Evolutionary conservation across 371 early-diverging fungal genomes (phyloP).

Genomic region (Mortierella sp.): DNA sequence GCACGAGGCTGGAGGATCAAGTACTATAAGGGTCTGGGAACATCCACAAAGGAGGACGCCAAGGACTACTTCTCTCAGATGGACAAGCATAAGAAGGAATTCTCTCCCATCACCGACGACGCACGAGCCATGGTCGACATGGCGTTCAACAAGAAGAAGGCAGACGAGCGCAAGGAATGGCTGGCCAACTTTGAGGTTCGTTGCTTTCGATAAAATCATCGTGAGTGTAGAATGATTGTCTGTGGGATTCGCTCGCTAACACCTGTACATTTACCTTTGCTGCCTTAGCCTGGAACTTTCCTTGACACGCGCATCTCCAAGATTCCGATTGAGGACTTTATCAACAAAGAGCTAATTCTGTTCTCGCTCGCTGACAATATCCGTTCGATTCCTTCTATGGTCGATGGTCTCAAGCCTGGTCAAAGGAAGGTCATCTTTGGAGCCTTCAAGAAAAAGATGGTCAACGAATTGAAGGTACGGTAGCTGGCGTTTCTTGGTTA

Average conservation of each 20-base stretch:
- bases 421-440: slow-evolving; percentile 98
- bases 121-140: slow-evolving; percentile 94
- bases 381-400: slow-evolving; percentile 97
- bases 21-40: slow-evolving; percentile 99
- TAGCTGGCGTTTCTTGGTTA: neutral
- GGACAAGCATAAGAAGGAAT: slow-evolving; percentile 90
- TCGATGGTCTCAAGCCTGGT: slow-evolving; percentile 99
- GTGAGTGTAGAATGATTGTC: neutral
- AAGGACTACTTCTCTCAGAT: slow-evolving; percentile 95
- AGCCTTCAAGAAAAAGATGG: slow-evolving; percentile 92
- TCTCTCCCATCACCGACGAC: slow-evolving; percentile 70
- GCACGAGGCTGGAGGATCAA: slow-evolving; percentile 89
- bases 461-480: slow-evolving; percentile 91
- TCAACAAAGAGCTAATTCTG: slow-evolving; percentile 98
- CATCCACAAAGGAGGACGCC: slow-evolving; percentile 93
- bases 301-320: slow-evolving; percentile 89
- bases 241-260: neutral
- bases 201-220: neutral
- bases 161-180: slow-evolving; percentile 98
- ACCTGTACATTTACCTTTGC: neutral
- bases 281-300: slow-evolving; percentile 87
- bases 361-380: slow-evolving; percentile 99
- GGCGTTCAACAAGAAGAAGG: slow-evolving; percentile 99
- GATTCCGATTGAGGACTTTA: slow-evolving; percentile 95
- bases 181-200: slow-evolving; percentile 81